phyloP scores from a whole-genome alignment of 768 basidiomycete genomes.

The Ramaria sp. region DNA sequence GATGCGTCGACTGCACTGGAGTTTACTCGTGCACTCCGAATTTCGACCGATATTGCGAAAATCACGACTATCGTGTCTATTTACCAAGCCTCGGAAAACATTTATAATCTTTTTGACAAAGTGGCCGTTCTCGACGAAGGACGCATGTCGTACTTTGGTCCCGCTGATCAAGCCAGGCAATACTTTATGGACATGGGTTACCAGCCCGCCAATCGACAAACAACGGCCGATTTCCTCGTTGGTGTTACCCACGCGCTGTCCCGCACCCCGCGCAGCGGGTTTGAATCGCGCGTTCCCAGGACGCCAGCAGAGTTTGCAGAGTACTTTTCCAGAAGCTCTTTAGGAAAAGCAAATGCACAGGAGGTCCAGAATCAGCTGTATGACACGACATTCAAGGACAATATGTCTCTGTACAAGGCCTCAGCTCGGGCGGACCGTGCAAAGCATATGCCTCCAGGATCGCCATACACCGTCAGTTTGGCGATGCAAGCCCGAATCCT shows the following conservation, averaged over 20 bases:
- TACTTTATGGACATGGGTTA: slow-evolving; percentile 73
- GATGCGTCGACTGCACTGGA: slow-evolving; percentile 86
- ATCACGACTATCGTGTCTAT: slow-evolving; percentile 76
- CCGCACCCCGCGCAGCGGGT: slow-evolving; percentile 36
- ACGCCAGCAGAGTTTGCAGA: slow-evolving; percentile 47
- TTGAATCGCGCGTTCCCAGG: slow-evolving; percentile 31
- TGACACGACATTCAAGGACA: slow-evolving; percentile 33
- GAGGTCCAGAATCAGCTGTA: neutral
- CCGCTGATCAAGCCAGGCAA: slow-evolving; percentile 46
- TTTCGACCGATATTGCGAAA: slow-evolving; percentile 75
- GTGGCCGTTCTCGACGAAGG: slow-evolving; percentile 72
- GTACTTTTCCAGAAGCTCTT: slow-evolving; percentile 20
- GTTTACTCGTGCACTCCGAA: slow-evolving; percentile 65
- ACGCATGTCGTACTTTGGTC: slow-evolving; percentile 65
- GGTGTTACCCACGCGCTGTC: slow-evolving; percentile 42
- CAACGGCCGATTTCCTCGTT: slow-evolving; percentile 77
- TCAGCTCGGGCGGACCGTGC: slow-evolving; percentile 44
- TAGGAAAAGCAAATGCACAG: slow-evolving; percentile 1
- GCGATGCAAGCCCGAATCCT: slow-evolving; percentile 35
- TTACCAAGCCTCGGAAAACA: slow-evolving; percentile 70
- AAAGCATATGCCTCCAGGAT: slow-evolving; percentile 28
- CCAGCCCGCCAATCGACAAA: slow-evolving; percentile 67
- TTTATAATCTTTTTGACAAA: slow-evolving; percentile 69
- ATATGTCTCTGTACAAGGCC: slow-evolving; percentile 31
- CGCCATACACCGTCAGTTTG: slow-evolving; percentile 33